Percentiles rank a stretch among this genome's conserved stretches.
phyloP scores from a whole-genome alignment of 805 yeast species.

The Jamesozyma jinghongensis region DNA sequence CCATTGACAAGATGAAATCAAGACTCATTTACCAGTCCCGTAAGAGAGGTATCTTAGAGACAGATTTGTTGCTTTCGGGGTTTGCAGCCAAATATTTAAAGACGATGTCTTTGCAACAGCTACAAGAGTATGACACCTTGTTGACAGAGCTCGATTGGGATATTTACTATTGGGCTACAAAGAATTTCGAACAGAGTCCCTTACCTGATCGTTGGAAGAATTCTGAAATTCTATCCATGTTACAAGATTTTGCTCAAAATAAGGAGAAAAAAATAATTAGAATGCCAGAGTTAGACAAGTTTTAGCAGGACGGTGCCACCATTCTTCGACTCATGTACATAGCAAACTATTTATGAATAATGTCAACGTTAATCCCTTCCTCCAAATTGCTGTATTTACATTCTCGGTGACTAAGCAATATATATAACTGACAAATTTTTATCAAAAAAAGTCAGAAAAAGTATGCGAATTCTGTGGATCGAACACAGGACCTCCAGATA shows the following conservation, averaged over 20 bases:
- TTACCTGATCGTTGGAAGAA: constrained; percentile 81
- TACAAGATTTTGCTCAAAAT: constrained; percentile 71
- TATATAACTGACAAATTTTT: not conserved
- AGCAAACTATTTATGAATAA: not conserved
- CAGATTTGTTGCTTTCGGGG: constrained; percentile 75
- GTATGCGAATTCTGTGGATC: constrained; percentile 72
- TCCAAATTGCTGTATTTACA: too few relatives aligned
- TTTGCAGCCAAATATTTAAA: constrained; percentile 72
- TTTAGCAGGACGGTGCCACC: constrained; percentile 3
- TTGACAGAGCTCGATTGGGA: constrained; percentile 98
- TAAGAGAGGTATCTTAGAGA: constrained; percentile 90
- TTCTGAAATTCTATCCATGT: constrained; percentile 48
- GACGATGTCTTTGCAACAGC: constrained; percentile 49
- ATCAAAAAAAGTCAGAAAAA: constrained; percentile 15
- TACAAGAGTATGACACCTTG: constrained; percentile 76
- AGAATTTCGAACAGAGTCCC: constrained; percentile 70
- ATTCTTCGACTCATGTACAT: not conserved
- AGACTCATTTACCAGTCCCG: constrained; percentile 84
- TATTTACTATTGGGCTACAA: constrained; percentile 95
- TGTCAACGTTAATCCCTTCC: too few relatives aligned
- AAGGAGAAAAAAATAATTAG: constrained; percentile 63
- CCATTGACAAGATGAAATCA: constrained; percentile 68
- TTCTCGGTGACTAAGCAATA: too few relatives aligned
- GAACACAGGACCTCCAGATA: constrained; percentile 77
- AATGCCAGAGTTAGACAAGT: constrained; percentile 63